A percentile compares a stretch with the other conserved stretches of the same genome.
Conservation (phyloP, 2,329 filamentous ascomycete genomes). For the Paraphaeosphaeria sporulosa region DNA sequence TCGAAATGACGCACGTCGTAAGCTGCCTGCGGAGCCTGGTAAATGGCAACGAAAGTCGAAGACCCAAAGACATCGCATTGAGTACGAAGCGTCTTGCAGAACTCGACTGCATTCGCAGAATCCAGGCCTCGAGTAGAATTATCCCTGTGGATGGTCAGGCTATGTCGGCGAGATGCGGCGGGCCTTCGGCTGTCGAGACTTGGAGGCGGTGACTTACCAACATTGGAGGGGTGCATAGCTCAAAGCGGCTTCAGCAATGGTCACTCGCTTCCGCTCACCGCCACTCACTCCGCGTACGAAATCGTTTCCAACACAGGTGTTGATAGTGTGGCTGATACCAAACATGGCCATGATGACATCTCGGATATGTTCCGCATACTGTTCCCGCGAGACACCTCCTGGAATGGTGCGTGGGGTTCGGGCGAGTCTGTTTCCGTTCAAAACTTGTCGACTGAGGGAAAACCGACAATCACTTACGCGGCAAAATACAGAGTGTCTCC, state of each 20-base stretch:
- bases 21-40: constrained; percentile 71
- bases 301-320: constrained; percentile 76
- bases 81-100: constrained; percentile 60
- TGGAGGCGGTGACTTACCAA: constrained; percentile 53
- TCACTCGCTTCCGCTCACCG: constrained; percentile 64
- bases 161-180: not conserved
- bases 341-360: constrained; percentile 76
- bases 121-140: constrained; percentile 38
- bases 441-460: too few relatives aligned
- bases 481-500: constrained; percentile 81
- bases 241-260: constrained; percentile 56
- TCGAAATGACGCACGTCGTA: constrained; percentile 59
- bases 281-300: constrained; percentile 75
- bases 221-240: constrained; percentile 69
- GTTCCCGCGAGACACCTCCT: constrained; percentile 60
- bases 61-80: constrained; percentile 58
- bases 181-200: not conserved
- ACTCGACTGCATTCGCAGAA: constrained; percentile 61
- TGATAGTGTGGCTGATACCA: constrained; percentile 73
- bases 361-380: constrained; percentile 65
- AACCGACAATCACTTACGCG: constrained; percentile 49
- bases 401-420: constrained; percentile 68
- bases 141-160: constrained; percentile 56
- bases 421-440: constrained; percentile 16
- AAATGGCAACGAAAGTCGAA: constrained; percentile 56